phyloP scores from a whole-genome alignment of 805 yeast species.

The Schwanniomyces sp. region DNA sequence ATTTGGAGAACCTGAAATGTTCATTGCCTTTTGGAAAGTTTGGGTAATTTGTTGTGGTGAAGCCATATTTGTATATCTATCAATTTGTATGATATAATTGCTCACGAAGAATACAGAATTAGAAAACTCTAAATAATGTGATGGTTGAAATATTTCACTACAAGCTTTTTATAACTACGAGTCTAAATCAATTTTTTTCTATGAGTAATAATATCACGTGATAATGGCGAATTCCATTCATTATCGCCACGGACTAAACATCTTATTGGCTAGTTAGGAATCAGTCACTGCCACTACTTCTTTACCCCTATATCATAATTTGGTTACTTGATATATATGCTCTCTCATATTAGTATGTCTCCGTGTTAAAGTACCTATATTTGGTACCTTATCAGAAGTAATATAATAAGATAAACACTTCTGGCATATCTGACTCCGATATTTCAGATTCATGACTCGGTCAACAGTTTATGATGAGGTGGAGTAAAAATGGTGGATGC shows the following conservation, averaged over 20 bases:
- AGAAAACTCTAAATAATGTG: neutral
- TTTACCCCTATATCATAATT: neutral
- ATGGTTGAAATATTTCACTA: neutral
- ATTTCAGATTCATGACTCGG: neutral
- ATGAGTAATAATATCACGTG: constrained; percentile 1
- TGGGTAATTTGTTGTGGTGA: constrained; percentile 68
- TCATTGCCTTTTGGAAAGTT: constrained; percentile 55
- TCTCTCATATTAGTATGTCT: neutral
- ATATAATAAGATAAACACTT: neutral
- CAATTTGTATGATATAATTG: neutral
- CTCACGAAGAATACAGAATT: neutral
- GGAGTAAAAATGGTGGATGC: neutral
- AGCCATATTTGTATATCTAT: constrained; percentile 43
- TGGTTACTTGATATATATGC: neutral
- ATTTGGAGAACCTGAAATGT: constrained; percentile 57
- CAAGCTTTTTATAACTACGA: neutral
- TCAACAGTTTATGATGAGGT: neutral
- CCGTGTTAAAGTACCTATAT: neutral
- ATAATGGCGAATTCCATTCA: neutral
- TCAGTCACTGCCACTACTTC: neutral
- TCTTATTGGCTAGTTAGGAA: neutral
- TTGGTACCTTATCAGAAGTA: neutral
- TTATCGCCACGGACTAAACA: neutral
- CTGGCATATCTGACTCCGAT: neutral
- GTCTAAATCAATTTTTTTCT: neutral